Evolutionary conservation across 1,284 basidiomycete species (phyloP).

Genomic region (Mycocalia duriaeana): DNA sequence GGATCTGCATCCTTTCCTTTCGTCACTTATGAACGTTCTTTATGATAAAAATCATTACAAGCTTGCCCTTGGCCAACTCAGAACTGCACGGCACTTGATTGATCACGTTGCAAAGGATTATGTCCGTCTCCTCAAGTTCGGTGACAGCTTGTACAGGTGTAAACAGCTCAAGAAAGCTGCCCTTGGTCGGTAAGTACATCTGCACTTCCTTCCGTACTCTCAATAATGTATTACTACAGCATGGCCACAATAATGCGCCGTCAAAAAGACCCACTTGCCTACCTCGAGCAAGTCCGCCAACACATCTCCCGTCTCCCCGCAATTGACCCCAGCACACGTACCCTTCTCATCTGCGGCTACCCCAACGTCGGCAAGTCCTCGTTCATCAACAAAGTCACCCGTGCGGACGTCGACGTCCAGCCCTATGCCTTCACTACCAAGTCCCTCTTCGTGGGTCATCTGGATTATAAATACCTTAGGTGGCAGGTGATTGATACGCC

Average conservation of each 20-base stretch:
- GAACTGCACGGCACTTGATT: constrained; percentile 89
- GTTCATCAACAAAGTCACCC: constrained; percentile 97
- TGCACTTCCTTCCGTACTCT: not conserved
- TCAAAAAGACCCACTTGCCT: constrained; percentile 94
- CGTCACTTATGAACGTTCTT: constrained; percentile 90
- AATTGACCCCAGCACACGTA: constrained; percentile 95
- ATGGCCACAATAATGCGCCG: constrained; percentile 97
- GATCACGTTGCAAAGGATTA: constrained; percentile 96
- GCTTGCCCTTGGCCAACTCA: constrained; percentile 90
- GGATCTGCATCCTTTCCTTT: constrained; percentile 93
- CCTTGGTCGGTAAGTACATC: constrained; percentile 72
- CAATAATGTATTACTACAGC: constrained; percentile 29
- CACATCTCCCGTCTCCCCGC: constrained; percentile 94
- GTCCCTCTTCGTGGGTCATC: constrained; percentile 91
- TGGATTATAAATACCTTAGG: constrained; percentile 95
- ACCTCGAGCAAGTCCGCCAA: constrained; percentile 95
- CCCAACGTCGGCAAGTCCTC: constrained; percentile 97
- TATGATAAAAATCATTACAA: constrained; percentile 99
- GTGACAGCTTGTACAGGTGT: constrained; percentile 92
- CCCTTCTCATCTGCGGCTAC: constrained; percentile 92
- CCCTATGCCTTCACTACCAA: constrained; percentile 98
- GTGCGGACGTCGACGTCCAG: constrained; percentile 95
- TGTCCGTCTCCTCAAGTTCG: constrained; percentile 90
- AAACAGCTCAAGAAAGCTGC: constrained; percentile 95
- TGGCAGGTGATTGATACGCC: constrained; percentile 98